phyloP scores from a whole-genome alignment of 768 basidiomycete genomes.

The Tricholoma sp. region DNA sequence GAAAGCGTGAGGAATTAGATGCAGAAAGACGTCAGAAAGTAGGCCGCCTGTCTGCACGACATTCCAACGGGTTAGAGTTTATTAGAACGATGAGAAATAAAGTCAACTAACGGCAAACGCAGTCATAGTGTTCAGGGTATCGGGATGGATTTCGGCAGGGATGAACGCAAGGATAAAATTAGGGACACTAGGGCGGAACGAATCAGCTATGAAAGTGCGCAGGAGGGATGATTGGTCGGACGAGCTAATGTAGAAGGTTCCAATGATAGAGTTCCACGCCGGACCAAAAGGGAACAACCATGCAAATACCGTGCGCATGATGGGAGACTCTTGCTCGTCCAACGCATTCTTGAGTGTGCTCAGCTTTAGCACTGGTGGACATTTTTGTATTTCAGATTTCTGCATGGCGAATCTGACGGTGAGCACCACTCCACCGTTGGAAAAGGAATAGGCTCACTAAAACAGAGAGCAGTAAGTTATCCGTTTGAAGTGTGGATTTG shows the following conservation, averaged over 20 bases:
- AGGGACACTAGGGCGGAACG: slow-evolving; percentile 56
- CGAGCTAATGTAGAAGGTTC: slow-evolving; percentile 97
- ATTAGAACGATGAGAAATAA: slow-evolving; percentile 5
- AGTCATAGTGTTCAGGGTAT: slow-evolving; percentile 91
- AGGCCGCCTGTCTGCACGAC: slow-evolving; percentile 72
- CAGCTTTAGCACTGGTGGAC: slow-evolving; percentile 39
- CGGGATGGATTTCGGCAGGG: slow-evolving; percentile 76
- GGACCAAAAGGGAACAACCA: slow-evolving; percentile 88
- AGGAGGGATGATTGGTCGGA: slow-evolving; percentile 35
- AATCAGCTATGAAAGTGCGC: slow-evolving; percentile 10
- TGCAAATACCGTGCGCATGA: slow-evolving; percentile 76
- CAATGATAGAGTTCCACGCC: slow-evolving; percentile 84
- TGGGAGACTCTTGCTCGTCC: slow-evolving; percentile 61
- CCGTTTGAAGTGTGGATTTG: neutral
- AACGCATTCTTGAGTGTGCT: slow-evolving; percentile 55
- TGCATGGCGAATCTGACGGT: slow-evolving; percentile 9
- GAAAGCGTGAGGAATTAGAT: slow-evolving; percentile 88
- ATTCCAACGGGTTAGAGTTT: slow-evolving; percentile 3
- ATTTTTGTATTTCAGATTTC: slow-evolving; percentile 38
- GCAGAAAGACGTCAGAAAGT: slow-evolving; percentile 88
- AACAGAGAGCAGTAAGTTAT: slow-evolving; percentile 5
- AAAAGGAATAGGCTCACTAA: slow-evolving; percentile 7
- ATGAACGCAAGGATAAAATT: slow-evolving; percentile 96
- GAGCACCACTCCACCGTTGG: neutral
- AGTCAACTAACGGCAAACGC: slow-evolving; percentile 71